Percentiles rank a stretch among this genome's conserved stretches.
These are phyloP conservation scores for Meripilus lineatus DNA, from an alignment of 1,284 basidiomycete species.

Conservation along the genomic window DNA sequence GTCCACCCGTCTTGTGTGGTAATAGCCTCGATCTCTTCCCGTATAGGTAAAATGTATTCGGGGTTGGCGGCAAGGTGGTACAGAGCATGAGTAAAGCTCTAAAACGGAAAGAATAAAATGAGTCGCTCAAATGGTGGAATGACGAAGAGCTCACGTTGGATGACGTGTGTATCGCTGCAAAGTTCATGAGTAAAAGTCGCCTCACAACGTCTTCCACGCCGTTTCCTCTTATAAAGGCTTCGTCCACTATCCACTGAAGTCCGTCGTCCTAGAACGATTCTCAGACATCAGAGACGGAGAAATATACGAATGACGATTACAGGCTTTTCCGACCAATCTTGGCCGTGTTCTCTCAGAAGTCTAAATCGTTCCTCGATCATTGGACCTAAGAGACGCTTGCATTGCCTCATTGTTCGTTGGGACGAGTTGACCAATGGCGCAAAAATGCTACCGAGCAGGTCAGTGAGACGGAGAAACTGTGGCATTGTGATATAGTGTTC, in stretches of 20 bases:
- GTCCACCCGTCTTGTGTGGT: conserved; percentile 38
- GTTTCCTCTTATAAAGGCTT: background rate
- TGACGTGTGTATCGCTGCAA: conserved; percentile 1
- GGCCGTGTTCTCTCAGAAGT: conserved; percentile 8
- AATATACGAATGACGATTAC: conserved; percentile 6
- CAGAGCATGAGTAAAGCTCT: conserved; percentile 8
- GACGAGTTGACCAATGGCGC: conserved; percentile 10
- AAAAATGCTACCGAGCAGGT: no score
- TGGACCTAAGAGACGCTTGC: conserved; percentile 9
- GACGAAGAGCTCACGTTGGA: conserved; percentile 11
- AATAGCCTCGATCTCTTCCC: conserved; percentile 13
- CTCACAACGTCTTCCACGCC: background rate
- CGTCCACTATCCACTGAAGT: conserved; percentile 1
- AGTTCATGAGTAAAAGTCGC: background rate
- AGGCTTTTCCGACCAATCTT: conserved; percentile 15
- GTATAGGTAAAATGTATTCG: background rate
- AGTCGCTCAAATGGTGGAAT: background rate
- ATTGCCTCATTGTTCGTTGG: conserved; percentile 11
- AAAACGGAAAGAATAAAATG: background rate
- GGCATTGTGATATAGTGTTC: no score
- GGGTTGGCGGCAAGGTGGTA: conserved; percentile 5
- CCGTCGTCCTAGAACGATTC: conserved; percentile 1
- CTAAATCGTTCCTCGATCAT: conserved; percentile 9
- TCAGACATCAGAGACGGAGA: background rate
- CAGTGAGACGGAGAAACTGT: no score